These are phyloP conservation scores for Pyrenochaeta sp. DNA, from an alignment of 2,329 filamentous ascomycete species.

Conservation along the genomic window DNA sequence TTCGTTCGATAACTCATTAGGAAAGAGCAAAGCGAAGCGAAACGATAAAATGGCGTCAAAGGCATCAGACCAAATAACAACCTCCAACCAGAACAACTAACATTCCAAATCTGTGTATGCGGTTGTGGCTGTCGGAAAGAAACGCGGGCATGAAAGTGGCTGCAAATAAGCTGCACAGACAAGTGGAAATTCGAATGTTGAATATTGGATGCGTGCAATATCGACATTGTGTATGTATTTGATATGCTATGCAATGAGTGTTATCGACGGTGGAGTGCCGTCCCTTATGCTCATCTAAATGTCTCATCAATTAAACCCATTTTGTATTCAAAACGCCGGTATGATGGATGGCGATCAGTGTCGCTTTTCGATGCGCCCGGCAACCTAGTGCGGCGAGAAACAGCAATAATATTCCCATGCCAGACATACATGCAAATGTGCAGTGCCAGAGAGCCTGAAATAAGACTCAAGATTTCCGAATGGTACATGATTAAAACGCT, in stretches of 20 bases:
- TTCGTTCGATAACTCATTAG: not conserved
- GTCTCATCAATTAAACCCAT: constrained; percentile 4
- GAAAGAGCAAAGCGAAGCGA: too few relatives aligned
- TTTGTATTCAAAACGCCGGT: constrained; percentile 13
- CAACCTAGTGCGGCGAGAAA: constrained; percentile 6
- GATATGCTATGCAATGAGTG: constrained; percentile 3
- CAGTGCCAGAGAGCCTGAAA: constrained; percentile 16
- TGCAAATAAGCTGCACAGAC: not conserved
- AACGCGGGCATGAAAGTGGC: not conserved
- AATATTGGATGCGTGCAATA: not conserved
- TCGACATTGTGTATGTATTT: not conserved
- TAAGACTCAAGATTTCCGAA: constrained; percentile 21
- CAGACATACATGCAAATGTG: constrained; percentile 21
- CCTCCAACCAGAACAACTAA: not conserved
- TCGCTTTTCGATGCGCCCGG: constrained; percentile 4
- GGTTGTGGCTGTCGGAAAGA: not conserved
- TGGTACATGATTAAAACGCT: constrained; percentile 36
- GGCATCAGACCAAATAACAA: not conserved
- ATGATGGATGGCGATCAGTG: constrained; percentile 10
- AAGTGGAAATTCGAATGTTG: not conserved
- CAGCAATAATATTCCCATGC: constrained; percentile 5
- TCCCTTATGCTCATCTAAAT: not conserved
- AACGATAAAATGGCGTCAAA: not conserved
- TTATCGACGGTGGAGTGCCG: not conserved
- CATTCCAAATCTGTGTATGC: not conserved